Evolutionary conservation across 192 early-diverging fungal species (phyloP), one percentile per base, ranked within the genome.

Genomic region (Backusella tuberculispora): DNA sequence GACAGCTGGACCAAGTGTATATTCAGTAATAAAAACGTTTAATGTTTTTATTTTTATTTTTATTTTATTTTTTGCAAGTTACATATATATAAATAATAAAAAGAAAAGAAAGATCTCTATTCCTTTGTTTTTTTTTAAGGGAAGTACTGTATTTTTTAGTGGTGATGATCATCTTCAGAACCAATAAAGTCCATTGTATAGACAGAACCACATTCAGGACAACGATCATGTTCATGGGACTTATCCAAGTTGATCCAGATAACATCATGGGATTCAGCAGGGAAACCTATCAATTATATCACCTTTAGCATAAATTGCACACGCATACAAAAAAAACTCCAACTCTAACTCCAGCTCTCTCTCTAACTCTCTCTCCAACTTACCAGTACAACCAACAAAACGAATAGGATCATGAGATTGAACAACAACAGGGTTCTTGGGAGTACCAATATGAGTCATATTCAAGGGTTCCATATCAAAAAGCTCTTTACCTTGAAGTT

Each of bases 341-440:
- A 40, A 37, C 26, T 37, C 63, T 6, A n/a, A n/a, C n/a, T n/a
- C n/a, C n/a, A n/a, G n/a, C 34, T 68, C 10, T n/a, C 63, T 65
- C 19, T 38, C 15, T 29, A 19, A 26, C 24, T 66, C 14, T 9
- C 69, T 0, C 17, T 5, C n/a, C 5, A 67, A 84, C 85, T 44
- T 86, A 96, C 95, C 95, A 80, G 93, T 92, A 92, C 98, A 99
- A 38, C 95, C 98, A 73, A 98, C 89, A 76, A 94, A 92, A 60
- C 93, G 91, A 78, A 90, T 87, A 63, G 87, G 87, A 78, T 97
- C 94, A 53, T 86, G 83, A 40, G 95, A 95, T 65, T 85, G 81
- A 66, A 99, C 92, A 73, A 97, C 86, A 73, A 96, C 92, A 73
- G 97, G 98, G 83, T 95, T 89, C 41, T 86, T 83, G 80, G 86